Evolutionary conservation across 345 rosid species (phyloP).

Genomic region (Syzygium oleosum): DNA sequence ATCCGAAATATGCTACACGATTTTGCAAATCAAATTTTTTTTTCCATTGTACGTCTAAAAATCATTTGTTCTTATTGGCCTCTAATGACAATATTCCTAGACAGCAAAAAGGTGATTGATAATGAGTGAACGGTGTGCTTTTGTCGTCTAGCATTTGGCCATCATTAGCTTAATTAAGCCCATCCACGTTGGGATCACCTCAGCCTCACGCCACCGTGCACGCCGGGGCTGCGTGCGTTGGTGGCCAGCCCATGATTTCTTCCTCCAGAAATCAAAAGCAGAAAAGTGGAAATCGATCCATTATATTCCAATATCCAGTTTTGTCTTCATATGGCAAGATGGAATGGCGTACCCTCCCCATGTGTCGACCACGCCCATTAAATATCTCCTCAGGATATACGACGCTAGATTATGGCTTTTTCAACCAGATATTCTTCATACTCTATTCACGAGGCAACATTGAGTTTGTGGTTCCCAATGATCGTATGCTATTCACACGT

Average conservation of each 20-base stretch:
- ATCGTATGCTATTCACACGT: not conserved
- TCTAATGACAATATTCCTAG: not conserved
- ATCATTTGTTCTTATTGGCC: not conserved
- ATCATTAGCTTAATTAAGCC: slow-evolving; percentile 1
- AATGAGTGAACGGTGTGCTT: not conserved
- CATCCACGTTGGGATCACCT: slow-evolving; percentile 35
- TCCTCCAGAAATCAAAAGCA: not conserved
- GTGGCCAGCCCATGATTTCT: not conserved
- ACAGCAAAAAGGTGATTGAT: slow-evolving; percentile 2
- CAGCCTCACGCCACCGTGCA: slow-evolving; percentile 38
- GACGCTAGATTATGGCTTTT: not conserved
- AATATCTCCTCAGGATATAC: not conserved
- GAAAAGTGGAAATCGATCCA: not conserved
- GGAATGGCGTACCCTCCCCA: not conserved
- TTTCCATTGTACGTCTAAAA: not conserved
- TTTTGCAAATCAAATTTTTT: not conserved
- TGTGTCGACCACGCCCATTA: not conserved
- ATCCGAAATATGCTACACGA: not conserved
- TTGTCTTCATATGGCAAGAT: not conserved
- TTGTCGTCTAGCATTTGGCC: not conserved
- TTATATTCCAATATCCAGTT: not conserved
- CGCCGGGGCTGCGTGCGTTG: slow-evolving; percentile 9
- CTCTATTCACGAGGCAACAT: not conserved
- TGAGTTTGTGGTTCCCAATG: not conserved
- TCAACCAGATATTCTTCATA: not conserved